These are phyloP conservation scores for Clausena lansium DNA, from an alignment of 345 rosid species.

Conservation along the genomic window DNA sequence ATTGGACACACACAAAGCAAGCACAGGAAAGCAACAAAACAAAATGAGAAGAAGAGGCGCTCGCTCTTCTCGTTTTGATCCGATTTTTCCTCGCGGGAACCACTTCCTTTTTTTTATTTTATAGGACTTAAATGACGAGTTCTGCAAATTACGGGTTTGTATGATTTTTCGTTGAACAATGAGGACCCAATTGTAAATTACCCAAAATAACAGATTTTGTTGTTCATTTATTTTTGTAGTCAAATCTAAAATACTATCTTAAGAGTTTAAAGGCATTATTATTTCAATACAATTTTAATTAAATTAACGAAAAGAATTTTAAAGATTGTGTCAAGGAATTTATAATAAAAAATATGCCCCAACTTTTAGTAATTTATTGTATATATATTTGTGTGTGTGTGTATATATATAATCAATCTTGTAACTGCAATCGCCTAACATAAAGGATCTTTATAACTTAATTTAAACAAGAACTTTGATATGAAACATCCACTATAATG, in stretches of 20 bases:
- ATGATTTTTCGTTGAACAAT: background rate
- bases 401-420: too few relatives aligned
- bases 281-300: too few relatives aligned
- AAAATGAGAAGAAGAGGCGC: constrained; percentile 12
- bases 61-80: constrained; percentile 20
- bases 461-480: background rate
- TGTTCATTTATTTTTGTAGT: too few relatives aligned
- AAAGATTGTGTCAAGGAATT: too few relatives aligned
- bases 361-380: too few relatives aligned
- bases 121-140: background rate
- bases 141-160: background rate
- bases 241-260: too few relatives aligned
- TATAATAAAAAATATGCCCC: too few relatives aligned
- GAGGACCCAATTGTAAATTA: background rate
- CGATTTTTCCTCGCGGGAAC: constrained; percentile 36
- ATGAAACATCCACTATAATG: background rate
- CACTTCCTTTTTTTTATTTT: background rate
- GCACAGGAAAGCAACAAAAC: too few relatives aligned
- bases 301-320: too few relatives aligned
- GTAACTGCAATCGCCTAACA: too few relatives aligned
- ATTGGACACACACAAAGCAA: background rate
- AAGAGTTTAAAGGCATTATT: too few relatives aligned
- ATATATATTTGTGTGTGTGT: too few relatives aligned
- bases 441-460: background rate
- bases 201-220: background rate